These are phyloP conservation scores for Saksenaea vasiformis DNA, from an alignment of 371 early-diverging fungal species.

Conservation along the genomic window DNA sequence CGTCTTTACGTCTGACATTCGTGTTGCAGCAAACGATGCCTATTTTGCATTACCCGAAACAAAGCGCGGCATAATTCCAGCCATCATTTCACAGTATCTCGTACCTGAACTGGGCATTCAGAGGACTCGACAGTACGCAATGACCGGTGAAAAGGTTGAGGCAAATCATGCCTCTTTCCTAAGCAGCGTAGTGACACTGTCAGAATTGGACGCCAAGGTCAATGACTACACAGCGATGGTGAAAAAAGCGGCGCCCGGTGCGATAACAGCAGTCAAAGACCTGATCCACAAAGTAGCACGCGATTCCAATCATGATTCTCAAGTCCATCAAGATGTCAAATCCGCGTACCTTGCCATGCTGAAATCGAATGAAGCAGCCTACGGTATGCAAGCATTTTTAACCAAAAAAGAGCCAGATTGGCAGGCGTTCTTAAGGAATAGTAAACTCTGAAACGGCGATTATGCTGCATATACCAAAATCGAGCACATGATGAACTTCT, in stretches of 20 bases:
- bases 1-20: slow-evolving; percentile 66
- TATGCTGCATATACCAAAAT: no score
- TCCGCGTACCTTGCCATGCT: slow-evolving; percentile 64
- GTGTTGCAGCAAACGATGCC: slow-evolving; percentile 47
- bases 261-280: slow-evolving; percentile 56
- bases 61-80: slow-evolving; percentile 70
- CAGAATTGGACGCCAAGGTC: slow-evolving; percentile 47
- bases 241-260: slow-evolving; percentile 58
- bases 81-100: slow-evolving; percentile 71
- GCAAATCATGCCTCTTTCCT: slow-evolving; percentile 45
- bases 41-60: slow-evolving; percentile 70
- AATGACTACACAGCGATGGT: slow-evolving; percentile 44
- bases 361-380: slow-evolving; percentile 67
- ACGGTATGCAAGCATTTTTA: slow-evolving; percentile 65
- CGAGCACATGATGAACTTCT: no score
- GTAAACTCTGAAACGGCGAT: background rate
- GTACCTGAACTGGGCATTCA: slow-evolving; percentile 66
- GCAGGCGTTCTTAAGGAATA: slow-evolving; percentile 44
- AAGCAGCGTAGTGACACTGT: slow-evolving; percentile 33
- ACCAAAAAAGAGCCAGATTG: slow-evolving; percentile 62
- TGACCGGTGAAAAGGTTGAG: slow-evolving; percentile 62
- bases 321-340: slow-evolving; percentile 39
- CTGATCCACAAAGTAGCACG: slow-evolving; percentile 48
- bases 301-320: slow-evolving; percentile 32
- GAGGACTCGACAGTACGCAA: slow-evolving; percentile 60